Evolutionary conservation across 768 basidiomycete species (phyloP), one percentile per base, ranked within the genome.

Genomic region (Kwoniella dejecticola): DNA sequence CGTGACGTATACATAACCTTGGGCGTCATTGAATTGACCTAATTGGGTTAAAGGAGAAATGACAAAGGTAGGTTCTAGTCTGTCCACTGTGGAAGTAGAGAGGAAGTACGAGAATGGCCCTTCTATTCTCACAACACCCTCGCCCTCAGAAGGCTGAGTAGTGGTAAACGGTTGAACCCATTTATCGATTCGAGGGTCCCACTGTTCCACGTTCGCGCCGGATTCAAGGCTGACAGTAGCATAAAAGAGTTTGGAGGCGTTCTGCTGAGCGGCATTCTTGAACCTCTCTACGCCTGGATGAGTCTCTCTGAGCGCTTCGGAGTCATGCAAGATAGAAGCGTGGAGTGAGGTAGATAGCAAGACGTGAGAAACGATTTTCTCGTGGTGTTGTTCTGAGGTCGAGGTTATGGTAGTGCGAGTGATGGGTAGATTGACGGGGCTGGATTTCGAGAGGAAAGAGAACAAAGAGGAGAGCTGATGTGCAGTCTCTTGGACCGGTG

Each of bases 21-120:
- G n/a, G n/a, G n/a, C 17, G n/a, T 59, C 27, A 13, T 44, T 21
- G 7, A n/a, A 0, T 29, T 29, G 60, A 84, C 82, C 76, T 94
- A 93, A 17, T 80, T 75, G 6, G 88, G 85, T 77, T 94, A 92
- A 65, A 94, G 82, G 60, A 11, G 86, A 82, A 60, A 96, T 89
- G 60, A 85, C 82, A 76, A 97, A 95, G 12, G 81, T 75, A 4
- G 89, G 85, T 77, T 98, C 95, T 66, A 98, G 81, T 12, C 95
- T 84, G 78, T 91, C 89, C 42, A 89, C 89, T 63, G 91, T 89
- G 54, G 88, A 82, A 0, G 89, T 88, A 8, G 88, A 85, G 24
- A 93, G 79, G 75, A 96, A 89, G 79, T 97, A 98, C 26, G 83
- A 82, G 71, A 94, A 96, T 4, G 91, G 91, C 1, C 91, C 94